These are phyloP conservation scores for Saitozyma podzolica DNA, from an alignment of 768 basidiomycete species.

Conservation along the genomic window DNA sequence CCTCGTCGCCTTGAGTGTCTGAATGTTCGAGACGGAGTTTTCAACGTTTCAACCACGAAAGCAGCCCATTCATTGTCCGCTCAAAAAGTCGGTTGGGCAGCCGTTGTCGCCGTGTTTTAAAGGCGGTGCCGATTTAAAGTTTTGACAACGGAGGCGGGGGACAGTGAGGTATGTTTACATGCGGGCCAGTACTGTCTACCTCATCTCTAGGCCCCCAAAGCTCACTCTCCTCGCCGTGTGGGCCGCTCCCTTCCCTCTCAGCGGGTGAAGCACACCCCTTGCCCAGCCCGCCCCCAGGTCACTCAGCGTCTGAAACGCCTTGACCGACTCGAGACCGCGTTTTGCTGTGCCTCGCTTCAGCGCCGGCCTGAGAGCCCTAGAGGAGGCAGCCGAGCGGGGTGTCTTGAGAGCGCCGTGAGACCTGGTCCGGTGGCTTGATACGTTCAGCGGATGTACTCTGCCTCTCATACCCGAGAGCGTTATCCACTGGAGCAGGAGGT, in stretches of 20 bases:
- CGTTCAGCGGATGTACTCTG: not conserved
- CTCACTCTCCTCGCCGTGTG: constrained; percentile 7
- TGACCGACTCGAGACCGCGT: not conserved
- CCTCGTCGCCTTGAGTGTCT: too few species aligned
- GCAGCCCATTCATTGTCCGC: too few species aligned
- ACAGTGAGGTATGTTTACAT: too few species aligned
- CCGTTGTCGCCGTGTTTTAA: too few species aligned
- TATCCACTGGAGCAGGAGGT: not conserved
- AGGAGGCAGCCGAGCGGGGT: too few species aligned
- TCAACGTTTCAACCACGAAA: too few species aligned
- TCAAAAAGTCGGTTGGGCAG: too few species aligned
- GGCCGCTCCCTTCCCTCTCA: not conserved
- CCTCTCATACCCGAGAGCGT: not conserved
- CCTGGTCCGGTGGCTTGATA: not conserved
- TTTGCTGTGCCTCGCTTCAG: not conserved
- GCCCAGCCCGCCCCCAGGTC: not conserved
- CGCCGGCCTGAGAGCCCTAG: not conserved
- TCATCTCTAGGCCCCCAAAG: constrained; percentile 27
- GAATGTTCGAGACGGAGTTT: too few species aligned
- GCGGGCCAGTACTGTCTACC: not conserved
- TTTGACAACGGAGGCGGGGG: too few species aligned
- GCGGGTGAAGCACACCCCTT: not conserved
- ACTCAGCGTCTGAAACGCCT: constrained; percentile 1
- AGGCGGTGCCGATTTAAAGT: too few species aligned
- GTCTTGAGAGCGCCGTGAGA: too few species aligned